These are phyloP conservation scores for Solanum chacoense DNA, from an alignment of 305 asterid genomes.

Conservation along the genomic window DNA sequence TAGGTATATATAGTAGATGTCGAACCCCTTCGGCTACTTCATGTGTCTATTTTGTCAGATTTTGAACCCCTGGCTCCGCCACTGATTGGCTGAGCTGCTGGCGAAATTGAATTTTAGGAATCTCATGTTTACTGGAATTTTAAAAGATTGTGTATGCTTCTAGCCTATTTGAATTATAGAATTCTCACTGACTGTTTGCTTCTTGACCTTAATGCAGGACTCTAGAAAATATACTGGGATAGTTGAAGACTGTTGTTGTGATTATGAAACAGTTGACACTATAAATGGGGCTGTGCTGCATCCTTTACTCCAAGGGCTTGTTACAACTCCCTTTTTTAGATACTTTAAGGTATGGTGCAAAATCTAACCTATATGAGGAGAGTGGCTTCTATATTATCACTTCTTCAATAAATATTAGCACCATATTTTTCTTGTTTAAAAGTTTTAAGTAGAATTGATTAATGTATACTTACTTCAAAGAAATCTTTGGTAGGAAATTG, in stretches of 20 bases:
- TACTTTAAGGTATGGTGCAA: conserved; percentile 64
- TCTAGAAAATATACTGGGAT: conserved; percentile 74
- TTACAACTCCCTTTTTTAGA: conserved; percentile 78
- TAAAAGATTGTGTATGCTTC: background rate
- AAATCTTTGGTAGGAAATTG: background rate
- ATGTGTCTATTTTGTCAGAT: too few relatives aligned
- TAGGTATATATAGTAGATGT: too few relatives aligned
- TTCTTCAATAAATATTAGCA: background rate
- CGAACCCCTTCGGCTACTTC: too few relatives aligned
- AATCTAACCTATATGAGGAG: background rate
- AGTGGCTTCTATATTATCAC: background rate
- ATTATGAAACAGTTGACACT: conserved; percentile 84
- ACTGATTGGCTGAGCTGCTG: background rate
- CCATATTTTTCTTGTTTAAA: background rate
- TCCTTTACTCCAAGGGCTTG: conserved; percentile 85
- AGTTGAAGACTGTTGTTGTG: conserved; percentile 95
- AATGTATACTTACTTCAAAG: background rate
- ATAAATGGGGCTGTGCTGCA: conserved; percentile 63
- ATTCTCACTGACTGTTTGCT: background rate
- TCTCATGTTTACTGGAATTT: background rate
- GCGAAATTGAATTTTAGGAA: background rate
- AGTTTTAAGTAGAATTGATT: background rate
- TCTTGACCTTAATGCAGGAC: conserved; percentile 49
- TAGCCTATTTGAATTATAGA: background rate
- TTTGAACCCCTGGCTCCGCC: too few relatives aligned